Conservation (phyloP, 306 rosid genomes). For the Corylus avellana region DNA sequence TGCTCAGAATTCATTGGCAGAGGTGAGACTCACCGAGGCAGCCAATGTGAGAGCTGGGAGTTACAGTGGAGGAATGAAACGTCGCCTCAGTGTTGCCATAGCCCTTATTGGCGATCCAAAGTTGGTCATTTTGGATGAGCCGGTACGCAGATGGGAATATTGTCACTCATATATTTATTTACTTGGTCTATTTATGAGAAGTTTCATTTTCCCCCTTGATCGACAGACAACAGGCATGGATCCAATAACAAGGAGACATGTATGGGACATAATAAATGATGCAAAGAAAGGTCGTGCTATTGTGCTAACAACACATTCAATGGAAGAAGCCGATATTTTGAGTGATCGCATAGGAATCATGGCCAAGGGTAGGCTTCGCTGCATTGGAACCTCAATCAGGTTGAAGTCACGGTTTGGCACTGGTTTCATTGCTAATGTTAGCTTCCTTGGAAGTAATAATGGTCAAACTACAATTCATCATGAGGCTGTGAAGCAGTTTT, state of each 20-base stretch:
- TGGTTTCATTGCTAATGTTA: slow-evolving; percentile 70
- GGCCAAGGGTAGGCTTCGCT: slow-evolving; percentile 90
- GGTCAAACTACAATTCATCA: slow-evolving; percentile 39
- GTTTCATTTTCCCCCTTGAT: slow-evolving; percentile 25
- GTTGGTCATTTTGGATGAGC: slow-evolving; percentile 82
- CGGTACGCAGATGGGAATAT: slow-evolving; percentile 47
- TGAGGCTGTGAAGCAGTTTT: slow-evolving; percentile 73
- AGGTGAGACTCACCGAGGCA: slow-evolving; percentile 70
- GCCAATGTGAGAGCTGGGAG: slow-evolving; percentile 78
- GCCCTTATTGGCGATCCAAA: slow-evolving; percentile 89
- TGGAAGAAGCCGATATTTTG: slow-evolving; percentile 96
- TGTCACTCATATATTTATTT: slow-evolving; percentile 14
- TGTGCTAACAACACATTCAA: slow-evolving; percentile 88
- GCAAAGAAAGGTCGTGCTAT: slow-evolving; percentile 87
- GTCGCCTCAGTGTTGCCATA: slow-evolving; percentile 89
- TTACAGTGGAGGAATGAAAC: slow-evolving; percentile 96
- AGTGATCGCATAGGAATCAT: slow-evolving; percentile 90
- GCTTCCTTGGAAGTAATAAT: slow-evolving; percentile 45
- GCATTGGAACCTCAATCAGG: slow-evolving; percentile 85
- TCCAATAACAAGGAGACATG: slow-evolving; percentile 93
- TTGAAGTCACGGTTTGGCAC: slow-evolving; percentile 84
- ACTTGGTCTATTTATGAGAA: slow-evolving; percentile 17
- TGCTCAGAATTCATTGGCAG: slow-evolving; percentile 56
- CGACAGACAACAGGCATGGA: slow-evolving; percentile 89
- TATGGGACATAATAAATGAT: slow-evolving; percentile 83